These are phyloP conservation scores for Curvularia sp. DNA, from an alignment of 2,329 filamentous ascomycete species.

Conservation along the genomic window DNA sequence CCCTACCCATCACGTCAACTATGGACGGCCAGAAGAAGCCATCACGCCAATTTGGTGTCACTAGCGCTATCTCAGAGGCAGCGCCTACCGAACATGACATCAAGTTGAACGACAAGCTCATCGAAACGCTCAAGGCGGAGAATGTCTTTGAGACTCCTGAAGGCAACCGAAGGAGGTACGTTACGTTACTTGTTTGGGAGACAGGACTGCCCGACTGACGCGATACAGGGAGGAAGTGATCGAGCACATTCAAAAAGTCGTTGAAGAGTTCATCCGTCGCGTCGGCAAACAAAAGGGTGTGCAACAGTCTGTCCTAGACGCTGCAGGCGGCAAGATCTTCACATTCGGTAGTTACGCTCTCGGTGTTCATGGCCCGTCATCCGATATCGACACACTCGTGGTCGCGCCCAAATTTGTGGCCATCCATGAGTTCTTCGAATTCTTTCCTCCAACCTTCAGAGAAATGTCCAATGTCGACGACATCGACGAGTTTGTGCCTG, in stretches of 20 bases:
- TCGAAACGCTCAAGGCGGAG: conserved; percentile 84
- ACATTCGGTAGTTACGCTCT: conserved; percentile 96
- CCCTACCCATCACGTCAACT: conserved; percentile 15
- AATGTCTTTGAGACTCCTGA: conserved; percentile 88
- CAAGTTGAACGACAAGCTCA: conserved; percentile 76
- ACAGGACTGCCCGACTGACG: conserved; percentile 18
- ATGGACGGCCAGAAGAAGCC: conserved; percentile 46
- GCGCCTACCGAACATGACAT: conserved; percentile 81
- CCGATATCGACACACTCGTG: conserved; percentile 96
- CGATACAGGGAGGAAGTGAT: conserved; percentile 72
- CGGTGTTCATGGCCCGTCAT: conserved; percentile 90
- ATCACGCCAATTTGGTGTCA: conserved; percentile 69
- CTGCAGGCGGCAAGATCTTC: conserved; percentile 90
- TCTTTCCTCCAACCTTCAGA: conserved; percentile 81
- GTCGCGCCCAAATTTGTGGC: conserved; percentile 89
- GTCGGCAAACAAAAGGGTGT: conserved; percentile 78
- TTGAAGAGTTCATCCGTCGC: conserved; percentile 83
- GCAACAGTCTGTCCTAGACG: conserved; percentile 78
- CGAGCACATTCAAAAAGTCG: conserved; percentile 76
- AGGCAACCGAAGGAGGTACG: conserved; percentile 82
- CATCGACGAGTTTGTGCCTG: conserved; percentile 83
- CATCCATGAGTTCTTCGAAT: conserved; percentile 88
- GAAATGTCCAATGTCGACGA: conserved; percentile 78
- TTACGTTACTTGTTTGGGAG: conserved; percentile 44
- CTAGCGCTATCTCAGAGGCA: conserved; percentile 78